Evolutionary conservation across 2,329 filamentous ascomycete genomes (phyloP).

Genomic region (Orbilia blumenaviensis): DNA sequence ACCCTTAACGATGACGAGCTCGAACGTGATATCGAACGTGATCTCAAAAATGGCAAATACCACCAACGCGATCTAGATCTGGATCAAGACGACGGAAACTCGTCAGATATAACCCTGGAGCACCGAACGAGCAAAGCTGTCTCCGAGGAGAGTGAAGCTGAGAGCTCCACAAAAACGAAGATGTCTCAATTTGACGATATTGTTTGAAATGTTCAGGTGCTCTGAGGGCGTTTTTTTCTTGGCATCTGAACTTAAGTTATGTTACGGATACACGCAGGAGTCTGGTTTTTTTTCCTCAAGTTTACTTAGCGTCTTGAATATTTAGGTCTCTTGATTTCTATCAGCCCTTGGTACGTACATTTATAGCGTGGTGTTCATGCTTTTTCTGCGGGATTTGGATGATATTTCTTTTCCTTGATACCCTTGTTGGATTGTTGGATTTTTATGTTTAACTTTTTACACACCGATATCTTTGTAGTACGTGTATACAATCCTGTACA

Average conservation of each 20-base stretch:
- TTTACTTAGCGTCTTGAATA: constrained; percentile 23
- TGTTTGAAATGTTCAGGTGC: not conserved
- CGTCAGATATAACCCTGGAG: constrained; percentile 29
- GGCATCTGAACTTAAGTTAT: not conserved
- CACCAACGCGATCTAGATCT: not conserved
- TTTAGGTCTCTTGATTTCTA: not conserved
- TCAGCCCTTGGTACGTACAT: not conserved
- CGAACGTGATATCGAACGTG: constrained; percentile 9
- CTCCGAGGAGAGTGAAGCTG: constrained; percentile 8
- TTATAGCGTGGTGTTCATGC: constrained; percentile 2
- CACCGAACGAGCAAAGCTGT: constrained; percentile 11
- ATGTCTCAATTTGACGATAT: constrained; percentile 19
- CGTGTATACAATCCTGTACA: not conserved
- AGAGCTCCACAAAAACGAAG: not conserved
- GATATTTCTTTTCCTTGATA: not conserved
- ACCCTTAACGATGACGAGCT: constrained; percentile 22
- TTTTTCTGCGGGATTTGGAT: not conserved
- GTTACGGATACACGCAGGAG: not conserved
- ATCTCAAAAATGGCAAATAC: constrained; percentile 6
- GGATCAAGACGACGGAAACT: constrained; percentile 21
- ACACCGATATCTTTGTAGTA: not conserved
- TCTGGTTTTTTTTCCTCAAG: constrained; percentile 27
- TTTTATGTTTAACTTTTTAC: not conserved
- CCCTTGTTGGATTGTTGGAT: not conserved
- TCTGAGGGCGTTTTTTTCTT: not conserved